phyloP scores from a whole-genome alignment of 768 basidiomycete species.

The Suillus paluster region DNA sequence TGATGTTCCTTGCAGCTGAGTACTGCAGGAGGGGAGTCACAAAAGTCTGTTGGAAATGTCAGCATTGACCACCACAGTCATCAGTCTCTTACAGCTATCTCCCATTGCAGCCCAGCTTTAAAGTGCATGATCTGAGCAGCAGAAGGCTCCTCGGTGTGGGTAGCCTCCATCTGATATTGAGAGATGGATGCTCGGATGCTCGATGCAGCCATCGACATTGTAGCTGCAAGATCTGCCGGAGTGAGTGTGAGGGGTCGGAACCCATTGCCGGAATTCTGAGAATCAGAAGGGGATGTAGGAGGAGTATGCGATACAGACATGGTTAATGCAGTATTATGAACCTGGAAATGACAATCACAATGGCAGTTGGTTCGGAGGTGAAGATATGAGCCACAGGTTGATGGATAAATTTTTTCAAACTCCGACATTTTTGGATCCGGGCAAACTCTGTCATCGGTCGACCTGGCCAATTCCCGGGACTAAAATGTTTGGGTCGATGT shows the following conservation, averaged over 20 bases:
- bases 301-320: neutral
- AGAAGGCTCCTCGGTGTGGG: neutral
- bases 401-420: neutral
- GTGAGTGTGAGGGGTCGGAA: neutral
- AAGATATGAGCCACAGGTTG: neutral
- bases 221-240: neutral
- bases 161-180: neutral
- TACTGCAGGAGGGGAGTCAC: no score
- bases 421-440: no score
- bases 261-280: neutral
- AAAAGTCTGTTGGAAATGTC: neutral
- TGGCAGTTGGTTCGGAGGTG: neutral
- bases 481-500: no score
- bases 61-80: neutral
- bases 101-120: neutral
- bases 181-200: neutral
- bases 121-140: neutral
- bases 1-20: no score
- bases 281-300: neutral
- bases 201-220: neutral
- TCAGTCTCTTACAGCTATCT: neutral
- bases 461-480: neutral
- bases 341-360: neutral
- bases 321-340: neutral
- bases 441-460: no score